Percentiles rank a stretch among this genome's conserved stretches.
phyloP scores from a whole-genome alignment of 306 rosid species.

The Vachellia collinsii region DNA sequence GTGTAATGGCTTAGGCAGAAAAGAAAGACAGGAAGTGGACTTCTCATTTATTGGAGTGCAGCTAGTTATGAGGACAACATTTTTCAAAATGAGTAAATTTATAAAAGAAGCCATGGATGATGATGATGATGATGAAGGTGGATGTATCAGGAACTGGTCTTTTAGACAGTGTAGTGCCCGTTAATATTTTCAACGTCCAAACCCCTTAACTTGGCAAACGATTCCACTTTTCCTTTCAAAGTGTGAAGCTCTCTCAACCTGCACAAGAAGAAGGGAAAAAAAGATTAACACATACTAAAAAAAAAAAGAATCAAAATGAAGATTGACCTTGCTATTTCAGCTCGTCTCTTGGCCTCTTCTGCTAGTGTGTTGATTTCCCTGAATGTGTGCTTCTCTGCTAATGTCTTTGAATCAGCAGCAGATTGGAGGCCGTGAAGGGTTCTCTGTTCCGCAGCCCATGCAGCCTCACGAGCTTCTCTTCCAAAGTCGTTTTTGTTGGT shows the following conservation, averaged over 20 bases:
- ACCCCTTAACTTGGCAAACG: slow-evolving; percentile 69
- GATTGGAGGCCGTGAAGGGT: slow-evolving; percentile 70
- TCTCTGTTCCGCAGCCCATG: slow-evolving; percentile 77
- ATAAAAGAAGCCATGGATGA: background rate
- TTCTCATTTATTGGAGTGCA: background rate
- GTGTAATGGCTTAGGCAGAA: background rate
- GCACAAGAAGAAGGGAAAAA: slow-evolving; percentile 17
- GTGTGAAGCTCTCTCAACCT: slow-evolving; percentile 89
- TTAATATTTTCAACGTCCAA: slow-evolving; percentile 68
- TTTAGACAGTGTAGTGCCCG: slow-evolving; percentile 69
- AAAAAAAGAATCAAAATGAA: background rate
- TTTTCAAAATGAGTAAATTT: background rate
- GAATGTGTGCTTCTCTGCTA: slow-evolving; percentile 54
- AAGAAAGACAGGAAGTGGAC: background rate
- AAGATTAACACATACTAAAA: no score
- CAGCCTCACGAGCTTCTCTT: slow-evolving; percentile 71
- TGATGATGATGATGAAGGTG: background rate
- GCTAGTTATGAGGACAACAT: background rate
- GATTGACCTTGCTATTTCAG: slow-evolving; percentile 75
- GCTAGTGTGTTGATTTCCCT: slow-evolving; percentile 71
- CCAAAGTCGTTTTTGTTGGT: slow-evolving; percentile 70
- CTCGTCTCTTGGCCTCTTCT: slow-evolving; percentile 77
- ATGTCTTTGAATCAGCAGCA: slow-evolving; percentile 38
- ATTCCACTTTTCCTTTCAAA: slow-evolving; percentile 72
- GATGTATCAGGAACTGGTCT: background rate